Base-by-base conservation (phyloP, 805 yeast genomes). In the Candida insectalens region DNA sequence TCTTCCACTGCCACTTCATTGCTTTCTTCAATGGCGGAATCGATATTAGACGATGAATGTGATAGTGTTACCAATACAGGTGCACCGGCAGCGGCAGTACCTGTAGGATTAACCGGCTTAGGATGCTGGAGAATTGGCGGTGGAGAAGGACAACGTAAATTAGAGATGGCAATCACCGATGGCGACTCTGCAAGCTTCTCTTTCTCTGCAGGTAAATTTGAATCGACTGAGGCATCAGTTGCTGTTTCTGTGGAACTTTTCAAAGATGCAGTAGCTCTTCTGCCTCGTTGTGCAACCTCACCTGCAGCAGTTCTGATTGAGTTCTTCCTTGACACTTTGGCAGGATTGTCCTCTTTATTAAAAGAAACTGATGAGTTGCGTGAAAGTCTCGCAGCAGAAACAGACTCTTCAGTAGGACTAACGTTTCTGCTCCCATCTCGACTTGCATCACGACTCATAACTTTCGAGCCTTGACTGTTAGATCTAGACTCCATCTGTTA, bases 91-190 rank as follows among this genome's bases (percentile, higher is more conserved):
- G 22, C 6, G 9, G 13, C 15, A 5, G 13, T 6, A 17, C 13
- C 13, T 23, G 9, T 14, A 10, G 30, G 17, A 26, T 41, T 27
- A 3, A 46, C 37, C 19, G 49, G 45, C 5, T 51, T 46, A 5
- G 50, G 47, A 7, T 58, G 57, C 36, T 63, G 63, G 30, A 75
- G 55, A 35, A 77, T 75, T 6, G 84, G 83, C 1, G 84, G 82
- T n/a, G 84, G 83, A 4, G 83, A 76, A 2, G 83, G 83, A 42
- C 82, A 73, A 39, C 78, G 62, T 35, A 75, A 51, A 47, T 65
- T 71, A 6, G 82, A 71, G 22, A 73, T 55, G 1, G 82, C 80
- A 53, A 71, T 49, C 9, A 67, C 73, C 25, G 75, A 65, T 4
- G 79, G 77, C 1, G 70, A 65, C 5, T 48, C 51, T 6, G 25